Evolutionary conservation across 2,329 filamentous ascomycete genomes (phyloP).

Genomic region (Thelonectria discophora): DNA sequence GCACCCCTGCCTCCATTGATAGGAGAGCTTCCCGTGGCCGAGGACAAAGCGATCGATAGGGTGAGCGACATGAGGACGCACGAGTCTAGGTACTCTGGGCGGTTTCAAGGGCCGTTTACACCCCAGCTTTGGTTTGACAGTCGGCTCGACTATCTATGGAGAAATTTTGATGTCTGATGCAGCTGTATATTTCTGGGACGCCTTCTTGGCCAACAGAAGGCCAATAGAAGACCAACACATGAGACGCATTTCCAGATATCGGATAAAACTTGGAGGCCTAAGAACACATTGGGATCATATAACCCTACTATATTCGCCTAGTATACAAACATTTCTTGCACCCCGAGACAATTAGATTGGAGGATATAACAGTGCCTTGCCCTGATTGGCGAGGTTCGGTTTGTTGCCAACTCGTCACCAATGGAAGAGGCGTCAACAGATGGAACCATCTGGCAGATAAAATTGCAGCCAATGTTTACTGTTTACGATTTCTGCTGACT

Average conservation of each 20-base stretch:
- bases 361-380: neutral
- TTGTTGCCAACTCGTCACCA: neutral
- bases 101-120: slow-evolving; percentile 55
- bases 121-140: slow-evolving; percentile 57
- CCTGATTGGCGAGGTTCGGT: neutral
- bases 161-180: neutral
- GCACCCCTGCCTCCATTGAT: slow-evolving; percentile 47
- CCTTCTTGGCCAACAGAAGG: neutral
- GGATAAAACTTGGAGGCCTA: too few species aligned
- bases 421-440: neutral
- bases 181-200: too few species aligned
- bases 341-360: neutral
- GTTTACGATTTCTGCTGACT: neutral
- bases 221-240: neutral
- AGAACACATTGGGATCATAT: too few species aligned
- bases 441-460: slow-evolving; percentile 3
- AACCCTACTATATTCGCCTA: too few species aligned
- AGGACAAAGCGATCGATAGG: slow-evolving; percentile 51
- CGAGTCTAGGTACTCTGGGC: slow-evolving; percentile 44
- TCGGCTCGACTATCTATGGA: slow-evolving; percentile 54
- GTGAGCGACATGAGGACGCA: slow-evolving; percentile 41
- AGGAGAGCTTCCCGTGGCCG: slow-evolving; percentile 53
- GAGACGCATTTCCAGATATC: neutral
- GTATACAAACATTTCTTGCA: too few species aligned
- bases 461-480: neutral